Percentiles rank a stretch among this genome's conserved stretches.
Conservation (phyloP, 768 basidiomycete species). For the Leccinum incarnatum region DNA sequence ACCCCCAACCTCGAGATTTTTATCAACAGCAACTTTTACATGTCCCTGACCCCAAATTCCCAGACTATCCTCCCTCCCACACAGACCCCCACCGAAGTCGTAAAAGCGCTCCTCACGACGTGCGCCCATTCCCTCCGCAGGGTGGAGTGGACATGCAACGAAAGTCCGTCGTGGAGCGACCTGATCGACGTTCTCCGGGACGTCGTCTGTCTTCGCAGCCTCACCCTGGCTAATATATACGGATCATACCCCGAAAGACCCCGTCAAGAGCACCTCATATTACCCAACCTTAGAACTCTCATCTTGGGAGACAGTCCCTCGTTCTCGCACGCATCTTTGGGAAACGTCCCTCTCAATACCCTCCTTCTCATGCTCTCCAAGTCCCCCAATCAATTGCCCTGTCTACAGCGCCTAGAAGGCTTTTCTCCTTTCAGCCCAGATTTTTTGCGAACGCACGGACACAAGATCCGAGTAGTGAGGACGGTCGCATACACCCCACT, state of each 20-base stretch:
- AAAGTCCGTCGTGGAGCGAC: constrained; percentile 41
- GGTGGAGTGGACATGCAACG: constrained; percentile 45
- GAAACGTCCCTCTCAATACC: constrained; percentile 39
- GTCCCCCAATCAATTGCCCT: constrained; percentile 36
- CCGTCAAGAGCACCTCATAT: constrained; percentile 23
- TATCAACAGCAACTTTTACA: constrained; percentile 37
- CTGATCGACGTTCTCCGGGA: constrained; percentile 36
- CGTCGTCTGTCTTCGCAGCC: constrained; percentile 36
- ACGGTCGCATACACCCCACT: constrained; percentile 36
- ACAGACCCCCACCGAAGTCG: constrained; percentile 33
- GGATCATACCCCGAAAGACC: constrained; percentile 28
- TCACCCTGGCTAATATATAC: constrained; percentile 41
- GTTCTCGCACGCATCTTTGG: constrained; percentile 33
- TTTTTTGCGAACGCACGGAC: constrained; percentile 42
- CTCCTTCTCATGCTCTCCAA: constrained; percentile 38
- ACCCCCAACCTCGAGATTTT: constrained; percentile 46
- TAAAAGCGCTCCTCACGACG: constrained; percentile 32
- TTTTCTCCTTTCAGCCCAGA: constrained; percentile 40
- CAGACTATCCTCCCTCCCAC: constrained; percentile 21
- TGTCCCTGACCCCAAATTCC: constrained; percentile 19
- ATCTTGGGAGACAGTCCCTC: constrained; percentile 37
- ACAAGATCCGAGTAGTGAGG: constrained; percentile 41
- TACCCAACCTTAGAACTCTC: constrained; percentile 41
- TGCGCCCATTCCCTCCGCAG: constrained; percentile 38
- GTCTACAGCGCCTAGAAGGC: constrained; percentile 41